These are phyloP conservation scores for Withania somnifera DNA, from an alignment of 305 asterid species.

Conservation along the genomic window DNA sequence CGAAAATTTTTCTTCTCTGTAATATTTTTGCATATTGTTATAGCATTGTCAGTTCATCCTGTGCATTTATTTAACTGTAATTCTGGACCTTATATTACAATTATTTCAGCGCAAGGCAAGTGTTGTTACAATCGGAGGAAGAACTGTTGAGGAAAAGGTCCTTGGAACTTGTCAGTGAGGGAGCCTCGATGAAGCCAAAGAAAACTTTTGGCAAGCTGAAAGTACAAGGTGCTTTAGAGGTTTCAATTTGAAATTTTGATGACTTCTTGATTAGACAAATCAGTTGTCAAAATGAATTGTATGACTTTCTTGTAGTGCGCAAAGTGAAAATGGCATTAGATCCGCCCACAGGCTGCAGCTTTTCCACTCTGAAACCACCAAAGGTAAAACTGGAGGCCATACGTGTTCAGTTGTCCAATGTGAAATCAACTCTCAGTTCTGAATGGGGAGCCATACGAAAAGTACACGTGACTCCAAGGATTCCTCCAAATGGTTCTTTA, in stretches of 20 bases:
- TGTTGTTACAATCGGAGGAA: slow-evolving; percentile 77
- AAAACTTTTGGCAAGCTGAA: slow-evolving; percentile 79
- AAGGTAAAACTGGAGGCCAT: slow-evolving; percentile 54
- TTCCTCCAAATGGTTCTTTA: slow-evolving; percentile 46
- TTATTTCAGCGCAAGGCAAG: slow-evolving; percentile 48
- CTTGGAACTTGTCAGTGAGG: slow-evolving; percentile 67
- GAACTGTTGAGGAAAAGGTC: slow-evolving; percentile 60
- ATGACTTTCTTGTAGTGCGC: slow-evolving; percentile 51
- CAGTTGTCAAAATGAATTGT: background rate
- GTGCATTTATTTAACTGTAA: background rate
- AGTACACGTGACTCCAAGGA: slow-evolving; percentile 42
- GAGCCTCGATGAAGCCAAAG: slow-evolving; percentile 65
- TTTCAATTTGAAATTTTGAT: background rate
- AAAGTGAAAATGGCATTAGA: slow-evolving; percentile 84
- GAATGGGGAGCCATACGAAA: slow-evolving; percentile 57
- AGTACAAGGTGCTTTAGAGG: slow-evolving; percentile 54
- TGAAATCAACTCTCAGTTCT: slow-evolving; percentile 57
- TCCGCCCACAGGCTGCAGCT: slow-evolving; percentile 82
- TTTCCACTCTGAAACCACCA: slow-evolving; percentile 50
- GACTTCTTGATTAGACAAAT: background rate
- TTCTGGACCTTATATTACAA: background rate
- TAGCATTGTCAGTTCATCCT: background rate
- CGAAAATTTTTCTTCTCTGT: background rate
- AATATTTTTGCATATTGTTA: background rate
- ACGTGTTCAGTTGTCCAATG: slow-evolving; percentile 51